Evolutionary conservation across 306 rosid species (phyloP), one percentile per base, ranked within the genome.

Genomic region (Vigna radiata): DNA sequence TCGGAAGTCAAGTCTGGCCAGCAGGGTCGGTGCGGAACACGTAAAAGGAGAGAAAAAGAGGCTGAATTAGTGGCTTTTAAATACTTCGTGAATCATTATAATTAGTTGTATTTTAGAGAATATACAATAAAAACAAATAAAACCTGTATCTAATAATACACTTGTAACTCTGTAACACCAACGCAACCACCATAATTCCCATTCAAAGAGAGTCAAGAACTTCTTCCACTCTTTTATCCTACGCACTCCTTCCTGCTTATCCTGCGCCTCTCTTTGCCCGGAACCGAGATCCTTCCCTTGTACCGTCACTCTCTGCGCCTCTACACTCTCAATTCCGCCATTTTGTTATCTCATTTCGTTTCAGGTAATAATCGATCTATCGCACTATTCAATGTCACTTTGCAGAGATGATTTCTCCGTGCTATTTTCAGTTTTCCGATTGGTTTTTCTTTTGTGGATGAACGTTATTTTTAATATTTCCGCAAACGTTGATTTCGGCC

Each of bases 241-340:
- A 33, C 90, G 92, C 92, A 79, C 86, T 63, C 66, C 55, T 47
- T 58, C 15, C 87, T 58, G 67, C 84, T 54, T 86, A 82, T 76
- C 85, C 81, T 84, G 76, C 91, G 80, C 91, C 33, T 69, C 75
- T 69, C 72, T 56, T 67, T 79, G 68, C 27, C 79, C 87, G 53
- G 37, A 23, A 66, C 82, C 55, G 69, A 79, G 90, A 83, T 81
- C 89, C 79, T 85, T 69, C 56, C 50, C 70, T 10, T 27, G 14
- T 50, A 16, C 18, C 15, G 25, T 76, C 69, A 9, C 52, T 53
- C 29, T 37, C 54, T 62, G 11, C 41, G 60, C 29, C 73, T 46
- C 72, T 46, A 13, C 39, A 55, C 66, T 58, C 62, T 69, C 73
- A 17, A n/a, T 61, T 77, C 39, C 23, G 2, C 37, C 37, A 17